Evolutionary conservation across 495 filamentous ascomycete species (phyloP).

Genomic region (Podospora pseudocomata): DNA sequence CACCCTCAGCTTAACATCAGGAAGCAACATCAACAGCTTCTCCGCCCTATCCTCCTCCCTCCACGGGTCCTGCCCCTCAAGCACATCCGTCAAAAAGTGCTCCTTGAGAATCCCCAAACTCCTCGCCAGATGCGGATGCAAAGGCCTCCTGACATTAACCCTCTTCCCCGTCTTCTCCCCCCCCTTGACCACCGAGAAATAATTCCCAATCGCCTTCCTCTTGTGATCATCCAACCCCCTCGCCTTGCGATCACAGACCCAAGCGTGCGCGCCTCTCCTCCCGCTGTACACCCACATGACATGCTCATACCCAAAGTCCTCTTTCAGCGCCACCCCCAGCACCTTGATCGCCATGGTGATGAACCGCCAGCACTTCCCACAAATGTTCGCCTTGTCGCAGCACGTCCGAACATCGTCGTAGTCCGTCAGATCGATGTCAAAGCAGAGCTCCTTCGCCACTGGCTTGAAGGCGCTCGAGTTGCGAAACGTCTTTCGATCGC

Average conservation of each 20-base stretch:
- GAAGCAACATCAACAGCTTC: slow-evolving; percentile 72
- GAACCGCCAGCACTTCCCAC: slow-evolving; percentile 91
- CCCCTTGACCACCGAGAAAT: slow-evolving; percentile 82
- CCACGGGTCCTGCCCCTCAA: slow-evolving; percentile 86
- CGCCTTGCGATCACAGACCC: slow-evolving; percentile 93
- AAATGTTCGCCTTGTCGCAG: slow-evolving; percentile 90
- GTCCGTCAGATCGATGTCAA: slow-evolving; percentile 98
- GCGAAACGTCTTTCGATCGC: slow-evolving; percentile 82
- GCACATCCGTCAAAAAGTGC: slow-evolving; percentile 76
- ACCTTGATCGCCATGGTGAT: slow-evolving; percentile 97
- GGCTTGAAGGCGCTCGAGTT: slow-evolving; percentile 72
- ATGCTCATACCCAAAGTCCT: slow-evolving; percentile 94
- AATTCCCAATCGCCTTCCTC: slow-evolving; percentile 75
- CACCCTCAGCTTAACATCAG: slow-evolving; percentile 67
- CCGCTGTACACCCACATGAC: slow-evolving; percentile 98
- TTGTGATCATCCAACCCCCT: slow-evolving; percentile 78
- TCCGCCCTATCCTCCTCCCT: slow-evolving; percentile 59
- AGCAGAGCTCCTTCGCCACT: slow-evolving; percentile 85
- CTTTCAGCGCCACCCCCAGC: slow-evolving; percentile 75
- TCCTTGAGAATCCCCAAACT: slow-evolving; percentile 75
- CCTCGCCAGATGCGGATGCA: slow-evolving; percentile 88
- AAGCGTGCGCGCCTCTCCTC: slow-evolving; percentile 92
- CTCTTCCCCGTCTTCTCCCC: slow-evolving; percentile 81
- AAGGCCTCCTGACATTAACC: slow-evolving; percentile 76
- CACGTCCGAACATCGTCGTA: slow-evolving; percentile 97